A percentile compares a stretch with the other conserved stretches of the same genome.
Evolutionary conservation across 2,329 filamentous ascomycete genomes (phyloP).

Genomic region (Raffaelea ambrosiae): DNA sequence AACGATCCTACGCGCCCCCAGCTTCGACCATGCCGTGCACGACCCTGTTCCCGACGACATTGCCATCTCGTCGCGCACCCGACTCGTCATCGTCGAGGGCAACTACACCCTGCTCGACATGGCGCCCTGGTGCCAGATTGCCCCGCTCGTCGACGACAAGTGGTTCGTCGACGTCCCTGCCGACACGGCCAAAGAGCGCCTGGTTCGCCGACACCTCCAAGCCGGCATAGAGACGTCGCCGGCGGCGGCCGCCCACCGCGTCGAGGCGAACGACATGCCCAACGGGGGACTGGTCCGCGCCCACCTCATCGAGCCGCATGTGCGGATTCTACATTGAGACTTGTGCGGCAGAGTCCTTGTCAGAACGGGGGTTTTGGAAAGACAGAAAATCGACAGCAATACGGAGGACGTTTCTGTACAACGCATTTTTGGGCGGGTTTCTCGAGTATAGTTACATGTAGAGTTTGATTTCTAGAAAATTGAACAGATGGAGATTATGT

Average conservation of each 20-base stretch:
- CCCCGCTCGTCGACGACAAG: slow-evolving; percentile 35
- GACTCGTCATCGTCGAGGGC: slow-evolving; percentile 40
- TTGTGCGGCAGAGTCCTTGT: no score
- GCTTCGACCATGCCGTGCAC: slow-evolving; percentile 42
- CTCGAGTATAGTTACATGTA: no score
- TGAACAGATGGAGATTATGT: no score
- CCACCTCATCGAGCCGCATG: background rate
- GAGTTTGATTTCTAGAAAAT: no score
- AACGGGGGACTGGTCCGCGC: slow-evolving; percentile 68
- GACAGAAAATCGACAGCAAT: no score
- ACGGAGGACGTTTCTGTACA: no score
- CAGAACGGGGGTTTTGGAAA: no score
- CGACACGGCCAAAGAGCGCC: slow-evolving; percentile 59
- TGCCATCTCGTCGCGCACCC: slow-evolving; percentile 26
- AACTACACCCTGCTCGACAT: slow-evolving; percentile 38
- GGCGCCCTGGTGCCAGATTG: slow-evolving; percentile 33
- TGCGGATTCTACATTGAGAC: background rate
- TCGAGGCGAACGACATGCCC: slow-evolving; percentile 74
- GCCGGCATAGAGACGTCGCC: slow-evolving; percentile 67
- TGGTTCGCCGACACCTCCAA: slow-evolving; percentile 67
- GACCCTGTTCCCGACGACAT: slow-evolving; percentile 27
- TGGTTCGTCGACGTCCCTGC: slow-evolving; percentile 71
- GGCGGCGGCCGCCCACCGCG: slow-evolving; percentile 63
- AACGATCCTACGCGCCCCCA: slow-evolving; percentile 22
- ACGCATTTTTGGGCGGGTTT: no score